These are phyloP conservation scores for Erythrophleum ivorense DNA, from an alignment of 331 rosid species.

Conservation along the genomic window DNA sequence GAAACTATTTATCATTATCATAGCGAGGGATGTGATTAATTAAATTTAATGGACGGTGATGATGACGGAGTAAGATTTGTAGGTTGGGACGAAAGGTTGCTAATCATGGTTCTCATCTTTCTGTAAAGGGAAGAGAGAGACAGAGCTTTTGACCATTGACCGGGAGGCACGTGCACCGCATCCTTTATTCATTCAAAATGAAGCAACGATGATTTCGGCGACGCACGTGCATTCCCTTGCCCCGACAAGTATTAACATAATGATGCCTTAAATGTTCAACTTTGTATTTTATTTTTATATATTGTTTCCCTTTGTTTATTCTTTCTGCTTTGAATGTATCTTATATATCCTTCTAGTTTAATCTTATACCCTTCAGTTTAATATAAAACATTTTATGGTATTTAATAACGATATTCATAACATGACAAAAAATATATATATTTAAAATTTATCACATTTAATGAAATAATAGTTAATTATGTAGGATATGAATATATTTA, in stretches of 20 bases:
- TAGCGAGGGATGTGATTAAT: constrained; percentile 27
- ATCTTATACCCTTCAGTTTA: neutral
- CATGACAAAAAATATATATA: neutral
- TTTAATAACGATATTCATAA: neutral
- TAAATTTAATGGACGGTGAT: constrained; percentile 44
- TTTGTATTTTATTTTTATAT: neutral
- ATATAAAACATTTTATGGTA: neutral
- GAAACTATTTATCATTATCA: neutral
- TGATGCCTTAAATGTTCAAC: constrained; percentile 40
- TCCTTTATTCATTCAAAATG: constrained; percentile 48
- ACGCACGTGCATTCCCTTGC: constrained; percentile 64
- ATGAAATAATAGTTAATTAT: neutral
- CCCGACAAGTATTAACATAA: constrained; percentile 45
- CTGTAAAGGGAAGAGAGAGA: constrained; percentile 35
- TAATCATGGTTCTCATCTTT: constrained; percentile 59
- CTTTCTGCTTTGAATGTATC: neutral
- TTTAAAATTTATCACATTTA: neutral
- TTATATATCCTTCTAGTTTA: neutral
- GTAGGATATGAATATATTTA: neutral
- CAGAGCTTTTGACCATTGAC: constrained; percentile 70
- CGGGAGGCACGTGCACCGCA: constrained; percentile 62
- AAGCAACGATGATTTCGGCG: constrained; percentile 60
- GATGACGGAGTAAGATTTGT: constrained; percentile 28
- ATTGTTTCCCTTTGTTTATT: neutral
- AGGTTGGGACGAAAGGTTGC: constrained; percentile 25